phyloP scores from a whole-genome alignment of 169 alveolate genomes.

The Perkinsus chesapeaki region DNA sequence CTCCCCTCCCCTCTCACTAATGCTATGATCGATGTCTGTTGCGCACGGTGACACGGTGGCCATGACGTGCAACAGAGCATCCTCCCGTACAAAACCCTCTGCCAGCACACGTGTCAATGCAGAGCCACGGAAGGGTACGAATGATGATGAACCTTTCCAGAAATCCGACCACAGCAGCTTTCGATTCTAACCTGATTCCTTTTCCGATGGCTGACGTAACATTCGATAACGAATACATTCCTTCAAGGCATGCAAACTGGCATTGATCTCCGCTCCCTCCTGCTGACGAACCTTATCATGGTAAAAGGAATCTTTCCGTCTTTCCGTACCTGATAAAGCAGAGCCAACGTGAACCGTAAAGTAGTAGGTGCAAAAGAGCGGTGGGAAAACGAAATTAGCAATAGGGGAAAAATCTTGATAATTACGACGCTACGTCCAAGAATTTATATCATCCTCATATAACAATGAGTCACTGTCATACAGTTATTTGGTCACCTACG shows the following conservation, averaged over 20 bases:
- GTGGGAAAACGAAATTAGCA: too few species aligned
- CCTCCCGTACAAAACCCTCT: background rate
- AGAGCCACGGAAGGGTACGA: background rate
- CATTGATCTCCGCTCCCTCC: slow-evolving; percentile 38
- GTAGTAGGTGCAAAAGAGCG: too few species aligned
- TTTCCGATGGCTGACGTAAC: background rate
- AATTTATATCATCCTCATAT: too few species aligned
- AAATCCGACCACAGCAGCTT: too few species aligned
- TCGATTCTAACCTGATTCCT: too few species aligned
- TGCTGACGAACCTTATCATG: slow-evolving; percentile 33
- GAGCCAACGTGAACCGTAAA: too few species aligned
- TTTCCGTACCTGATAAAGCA: slow-evolving; percentile 9
- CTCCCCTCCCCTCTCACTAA: background rate
- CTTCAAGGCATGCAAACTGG: slow-evolving; percentile 28
- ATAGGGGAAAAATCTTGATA: too few species aligned
- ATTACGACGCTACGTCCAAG: too few species aligned
- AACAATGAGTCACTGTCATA: too few species aligned
- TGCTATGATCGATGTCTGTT: background rate
- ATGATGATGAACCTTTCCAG: too few species aligned
- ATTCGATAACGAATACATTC: slow-evolving; percentile 5
- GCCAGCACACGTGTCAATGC: background rate
- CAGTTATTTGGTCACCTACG: too few species aligned
- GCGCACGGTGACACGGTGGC: slow-evolving; percentile 6
- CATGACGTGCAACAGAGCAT: background rate
- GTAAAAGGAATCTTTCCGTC: slow-evolving; percentile 25